Evolutionary conservation across 1,139 yeast species (phyloP).

Genomic region (Keqinozyma sinolaborantium): DNA sequence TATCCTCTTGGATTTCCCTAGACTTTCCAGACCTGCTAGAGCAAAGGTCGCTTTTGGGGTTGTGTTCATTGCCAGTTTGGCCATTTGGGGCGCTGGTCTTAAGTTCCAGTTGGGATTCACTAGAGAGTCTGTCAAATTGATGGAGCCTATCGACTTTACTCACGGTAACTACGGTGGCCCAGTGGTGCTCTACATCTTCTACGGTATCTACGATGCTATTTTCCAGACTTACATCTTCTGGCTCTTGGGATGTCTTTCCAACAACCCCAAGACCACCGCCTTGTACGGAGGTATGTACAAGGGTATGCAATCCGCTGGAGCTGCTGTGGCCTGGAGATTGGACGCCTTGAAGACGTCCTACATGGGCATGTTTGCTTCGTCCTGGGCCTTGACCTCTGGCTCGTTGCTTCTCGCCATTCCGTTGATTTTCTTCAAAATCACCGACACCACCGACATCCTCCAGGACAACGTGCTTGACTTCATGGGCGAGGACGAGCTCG

Average conservation of each 20-base stretch:
- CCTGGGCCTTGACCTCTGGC: slow-evolving; percentile 56
- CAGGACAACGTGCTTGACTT: slow-evolving; percentile 20
- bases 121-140: slow-evolving; percentile 30
- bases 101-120: slow-evolving; percentile 46
- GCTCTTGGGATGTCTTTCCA: slow-evolving; percentile 56
- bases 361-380: slow-evolving; percentile 45
- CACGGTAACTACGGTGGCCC: slow-evolving; percentile 52
- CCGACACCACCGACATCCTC: slow-evolving; percentile 40
- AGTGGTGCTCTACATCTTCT: slow-evolving; percentile 57
- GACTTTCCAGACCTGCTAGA: slow-evolving; percentile 39
- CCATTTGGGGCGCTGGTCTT: slow-evolving; percentile 63
- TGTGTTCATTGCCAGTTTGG: slow-evolving; percentile 40
- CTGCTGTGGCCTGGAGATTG: slow-evolving; percentile 59
- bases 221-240: slow-evolving; percentile 57
- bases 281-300: slow-evolving; percentile 62
- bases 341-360: slow-evolving; percentile 44
- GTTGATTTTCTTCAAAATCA: slow-evolving; percentile 36
- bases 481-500: background rate
- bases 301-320: slow-evolving; percentile 62
- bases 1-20: slow-evolving; percentile 40
- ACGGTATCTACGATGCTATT: slow-evolving; percentile 56
- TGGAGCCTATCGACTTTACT: slow-evolving; percentile 40
- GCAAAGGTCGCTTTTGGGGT: slow-evolving; percentile 47
- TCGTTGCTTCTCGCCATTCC: slow-evolving; percentile 42
- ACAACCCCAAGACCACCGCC: slow-evolving; percentile 54